phyloP scores from a whole-genome alignment of 2,329 filamentous ascomycete species.

The Emericellopsis atlantica region DNA sequence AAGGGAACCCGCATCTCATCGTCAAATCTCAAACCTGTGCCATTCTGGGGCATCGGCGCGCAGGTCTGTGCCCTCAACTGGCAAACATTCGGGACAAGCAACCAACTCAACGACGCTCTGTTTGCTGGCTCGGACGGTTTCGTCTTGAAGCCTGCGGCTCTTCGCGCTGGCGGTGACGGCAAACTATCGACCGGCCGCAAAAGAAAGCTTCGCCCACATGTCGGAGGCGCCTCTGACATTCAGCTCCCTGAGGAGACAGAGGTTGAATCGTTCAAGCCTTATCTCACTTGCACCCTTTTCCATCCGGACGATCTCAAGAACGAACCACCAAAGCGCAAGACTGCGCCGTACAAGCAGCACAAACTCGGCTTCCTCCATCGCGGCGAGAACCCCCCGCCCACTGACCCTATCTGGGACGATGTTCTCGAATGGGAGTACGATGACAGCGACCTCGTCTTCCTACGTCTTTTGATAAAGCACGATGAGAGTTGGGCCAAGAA shows the following conservation, averaged over 20 bases:
- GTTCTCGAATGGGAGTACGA: constrained; percentile 55
- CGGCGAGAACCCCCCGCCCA: constrained; percentile 43
- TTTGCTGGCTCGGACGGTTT: constrained; percentile 54
- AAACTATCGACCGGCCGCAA: constrained; percentile 29
- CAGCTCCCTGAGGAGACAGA: constrained; percentile 40
- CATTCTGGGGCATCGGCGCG: constrained; percentile 55
- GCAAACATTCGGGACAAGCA: constrained; percentile 53
- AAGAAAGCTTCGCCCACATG: constrained; percentile 40
- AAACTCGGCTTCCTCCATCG: constrained; percentile 40
- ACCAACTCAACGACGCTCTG: constrained; percentile 57
- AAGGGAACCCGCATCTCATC: constrained; percentile 59
- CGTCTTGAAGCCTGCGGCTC: constrained; percentile 48
- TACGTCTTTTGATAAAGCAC: constrained; percentile 54
- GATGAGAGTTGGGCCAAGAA: constrained; percentile 51
- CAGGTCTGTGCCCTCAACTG: constrained; percentile 61
- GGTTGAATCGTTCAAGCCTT: constrained; percentile 44
- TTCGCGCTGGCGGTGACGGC: constrained; percentile 43
- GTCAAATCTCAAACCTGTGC: constrained; percentile 47
- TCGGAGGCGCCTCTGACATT: constrained; percentile 50
- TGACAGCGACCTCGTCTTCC: constrained; percentile 52
- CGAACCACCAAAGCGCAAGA: constrained; percentile 48
- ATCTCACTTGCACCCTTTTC: constrained; percentile 51
- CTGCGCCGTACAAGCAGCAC: constrained; percentile 45
- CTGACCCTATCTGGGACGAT: constrained; percentile 55
- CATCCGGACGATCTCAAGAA: constrained; percentile 39